Evolutionary conservation across 2,329 filamentous ascomycete genomes (phyloP).

Genomic region (Talaromyces funiculosus): DNA sequence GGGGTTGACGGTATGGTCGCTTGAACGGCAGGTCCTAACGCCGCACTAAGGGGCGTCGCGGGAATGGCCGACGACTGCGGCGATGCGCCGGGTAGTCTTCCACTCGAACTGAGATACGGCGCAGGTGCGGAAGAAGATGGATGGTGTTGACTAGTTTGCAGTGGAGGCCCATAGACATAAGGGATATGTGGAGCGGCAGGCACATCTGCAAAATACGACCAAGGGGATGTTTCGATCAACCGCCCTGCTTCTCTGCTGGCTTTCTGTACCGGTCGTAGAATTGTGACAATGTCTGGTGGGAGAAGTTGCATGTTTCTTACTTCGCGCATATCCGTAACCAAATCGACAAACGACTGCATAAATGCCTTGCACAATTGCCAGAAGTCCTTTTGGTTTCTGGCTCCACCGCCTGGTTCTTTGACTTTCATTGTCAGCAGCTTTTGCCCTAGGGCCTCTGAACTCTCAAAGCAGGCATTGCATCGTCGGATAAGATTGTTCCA

Average conservation of each 20-base stretch:
- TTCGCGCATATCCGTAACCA: constrained; percentile 44
- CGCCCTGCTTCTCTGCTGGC: constrained; percentile 74
- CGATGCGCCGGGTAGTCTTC: constrained; percentile 21
- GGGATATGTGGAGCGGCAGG: constrained; percentile 27
- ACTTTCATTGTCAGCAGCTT: constrained; percentile 75
- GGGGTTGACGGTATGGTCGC: constrained; percentile 70
- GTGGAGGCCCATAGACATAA: constrained; percentile 31
- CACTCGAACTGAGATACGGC: constrained; percentile 7
- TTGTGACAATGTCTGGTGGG: constrained; percentile 62
- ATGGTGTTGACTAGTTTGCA: constrained; percentile 30
- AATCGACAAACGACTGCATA: constrained; percentile 44
- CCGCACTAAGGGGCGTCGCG: constrained; percentile 83
- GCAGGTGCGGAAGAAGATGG: constrained; percentile 21
- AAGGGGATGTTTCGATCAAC: constrained; percentile 62
- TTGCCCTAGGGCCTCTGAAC: constrained; percentile 65
- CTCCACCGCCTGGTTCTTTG: constrained; percentile 72
- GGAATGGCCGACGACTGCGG: constrained; percentile 58
- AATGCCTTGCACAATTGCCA: constrained; percentile 64
- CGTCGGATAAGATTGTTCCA: constrained; percentile 68
- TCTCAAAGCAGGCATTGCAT: constrained; percentile 64
- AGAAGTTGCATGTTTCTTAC: constrained; percentile 45
- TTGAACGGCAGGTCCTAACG: constrained; percentile 81
- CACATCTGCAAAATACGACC: constrained; percentile 51
- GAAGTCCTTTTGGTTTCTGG: constrained; percentile 52
- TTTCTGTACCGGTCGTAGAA: constrained; percentile 75